Conservation (phyloP, 495 filamentous ascomycete species). For the Aspergillus affinis region DNA sequence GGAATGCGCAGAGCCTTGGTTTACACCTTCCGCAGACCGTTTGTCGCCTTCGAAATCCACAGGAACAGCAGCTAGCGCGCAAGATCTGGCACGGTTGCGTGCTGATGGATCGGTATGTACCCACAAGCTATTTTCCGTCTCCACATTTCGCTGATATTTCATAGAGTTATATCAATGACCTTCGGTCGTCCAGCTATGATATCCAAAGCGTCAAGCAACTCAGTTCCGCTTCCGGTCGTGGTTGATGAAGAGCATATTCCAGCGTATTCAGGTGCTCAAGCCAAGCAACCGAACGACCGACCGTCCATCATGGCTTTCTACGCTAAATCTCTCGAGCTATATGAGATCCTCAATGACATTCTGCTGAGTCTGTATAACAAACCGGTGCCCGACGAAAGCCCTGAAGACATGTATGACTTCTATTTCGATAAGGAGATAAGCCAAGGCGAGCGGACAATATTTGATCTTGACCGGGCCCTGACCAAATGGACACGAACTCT, state of each 20-base stretch:
- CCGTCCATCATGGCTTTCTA: constrained; percentile 42
- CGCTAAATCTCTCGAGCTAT: constrained; percentile 39
- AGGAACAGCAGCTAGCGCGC: constrained; percentile 36
- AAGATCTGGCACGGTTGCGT: constrained; percentile 47
- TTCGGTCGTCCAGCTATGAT: constrained; percentile 48
- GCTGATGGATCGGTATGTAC: constrained; percentile 40
- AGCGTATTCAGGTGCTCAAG: constrained; percentile 16
- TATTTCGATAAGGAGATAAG: constrained; percentile 28
- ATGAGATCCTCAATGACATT: constrained; percentile 43
- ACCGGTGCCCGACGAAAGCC: constrained; percentile 25
- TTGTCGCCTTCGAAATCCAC: constrained; percentile 28
- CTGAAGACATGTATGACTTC: constrained; percentile 33
- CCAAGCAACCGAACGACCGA: constrained; percentile 25
- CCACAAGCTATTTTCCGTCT: neutral
- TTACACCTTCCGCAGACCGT: constrained; percentile 61
- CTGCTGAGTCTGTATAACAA: constrained; percentile 35
- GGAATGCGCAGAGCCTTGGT: constrained; percentile 77
- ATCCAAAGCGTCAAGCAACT: constrained; percentile 28
- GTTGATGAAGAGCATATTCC: constrained; percentile 42
- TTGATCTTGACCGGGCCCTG: constrained; percentile 36
- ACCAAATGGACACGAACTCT: constrained; percentile 34
- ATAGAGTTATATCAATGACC: constrained; percentile 43
- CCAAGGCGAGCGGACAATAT: constrained; percentile 34
- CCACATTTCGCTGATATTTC: neutral
- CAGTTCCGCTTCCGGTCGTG: constrained; percentile 37